Evolutionary conservation across 1,284 basidiomycete genomes (phyloP).

Genomic region (Ceratobasidium sp.): DNA sequence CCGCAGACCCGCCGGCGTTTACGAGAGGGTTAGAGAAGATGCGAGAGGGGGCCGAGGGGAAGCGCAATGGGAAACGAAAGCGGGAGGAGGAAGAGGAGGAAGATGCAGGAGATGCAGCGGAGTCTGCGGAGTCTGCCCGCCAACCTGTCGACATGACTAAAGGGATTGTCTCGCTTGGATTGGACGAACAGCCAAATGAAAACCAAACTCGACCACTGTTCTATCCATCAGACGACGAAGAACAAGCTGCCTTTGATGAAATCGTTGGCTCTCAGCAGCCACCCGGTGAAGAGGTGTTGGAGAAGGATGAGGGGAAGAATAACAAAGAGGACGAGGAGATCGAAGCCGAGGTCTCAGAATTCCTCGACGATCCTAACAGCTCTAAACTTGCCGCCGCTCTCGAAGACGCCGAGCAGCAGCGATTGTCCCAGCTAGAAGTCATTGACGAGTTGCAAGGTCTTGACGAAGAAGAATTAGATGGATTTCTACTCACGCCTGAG

Average conservation of each 20-base stretch:
- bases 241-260: constrained; percentile 51
- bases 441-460: constrained; percentile 80
- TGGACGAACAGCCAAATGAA: constrained; percentile 18
- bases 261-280: constrained; percentile 49
- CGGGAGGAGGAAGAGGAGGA: constrained; percentile 53
- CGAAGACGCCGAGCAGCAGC: constrained; percentile 68
- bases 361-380: constrained; percentile 71
- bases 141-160: constrained; percentile 31
- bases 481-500: constrained; percentile 84
- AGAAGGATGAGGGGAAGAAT: constrained; percentile 43
- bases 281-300: constrained; percentile 54
- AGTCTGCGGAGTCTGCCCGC: constrained; percentile 16
- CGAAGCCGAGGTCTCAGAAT: constrained; percentile 65
- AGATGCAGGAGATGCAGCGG: constrained; percentile 48
- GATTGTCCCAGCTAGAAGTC: constrained; percentile 61
- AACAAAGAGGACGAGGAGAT: constrained; percentile 56
- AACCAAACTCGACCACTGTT: constrained; percentile 47
- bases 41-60: constrained; percentile 62
- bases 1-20: constrained; percentile 91
- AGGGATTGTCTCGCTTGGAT: constrained; percentile 31
- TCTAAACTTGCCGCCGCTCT: constrained; percentile 69
- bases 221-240: constrained; percentile 51
- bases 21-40: constrained; percentile 80
- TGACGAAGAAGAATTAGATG: constrained; percentile 94
- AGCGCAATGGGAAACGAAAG: constrained; percentile 53